Evolutionary conservation across 1,284 basidiomycete species (phyloP).

Genomic region (Xanthoconium separans): DNA sequence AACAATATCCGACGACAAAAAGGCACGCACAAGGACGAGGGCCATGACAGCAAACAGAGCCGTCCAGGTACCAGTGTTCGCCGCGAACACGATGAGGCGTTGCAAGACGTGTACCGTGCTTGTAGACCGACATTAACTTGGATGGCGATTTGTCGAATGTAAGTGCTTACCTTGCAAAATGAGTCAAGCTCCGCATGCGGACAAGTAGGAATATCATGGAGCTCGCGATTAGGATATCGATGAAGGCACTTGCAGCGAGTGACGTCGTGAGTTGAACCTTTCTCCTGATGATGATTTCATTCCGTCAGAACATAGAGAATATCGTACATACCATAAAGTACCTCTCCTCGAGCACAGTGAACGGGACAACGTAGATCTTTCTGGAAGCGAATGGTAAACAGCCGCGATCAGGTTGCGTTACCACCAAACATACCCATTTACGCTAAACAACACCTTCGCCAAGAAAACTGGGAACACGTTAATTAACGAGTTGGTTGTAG

Average conservation of each 20-base stretch:
- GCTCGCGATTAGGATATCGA: conserved; percentile 11
- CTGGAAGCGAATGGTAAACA: neutral
- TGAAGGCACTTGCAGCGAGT: neutral
- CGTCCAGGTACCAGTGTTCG: conserved; percentile 18
- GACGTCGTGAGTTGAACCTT: neutral
- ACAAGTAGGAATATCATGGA: conserved; percentile 8
- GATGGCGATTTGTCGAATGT: too few species aligned
- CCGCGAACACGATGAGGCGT: conserved; percentile 9
- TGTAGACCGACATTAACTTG: neutral
- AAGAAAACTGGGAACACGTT: conserved; percentile 2
- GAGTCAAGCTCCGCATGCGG: neutral
- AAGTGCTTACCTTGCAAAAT: neutral
- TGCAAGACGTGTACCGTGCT: conserved; percentile 8
- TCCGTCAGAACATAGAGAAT: neutral
- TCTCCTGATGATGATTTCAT: neutral
- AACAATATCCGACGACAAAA: neutral
- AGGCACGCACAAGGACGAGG: conserved; percentile 9
- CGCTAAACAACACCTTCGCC: neutral
- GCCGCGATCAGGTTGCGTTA: neutral
- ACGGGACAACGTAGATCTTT: neutral
- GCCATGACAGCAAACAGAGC: conserved; percentile 10
- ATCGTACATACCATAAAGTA: neutral
- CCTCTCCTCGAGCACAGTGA: neutral
- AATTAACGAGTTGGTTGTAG: neutral
- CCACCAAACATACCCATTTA: too few species aligned